Evolutionary conservation across 2,329 filamentous ascomycete genomes (phyloP), one percentile per base, ranked within the genome.

Genomic region (Pseudonectria foliicola): DNA sequence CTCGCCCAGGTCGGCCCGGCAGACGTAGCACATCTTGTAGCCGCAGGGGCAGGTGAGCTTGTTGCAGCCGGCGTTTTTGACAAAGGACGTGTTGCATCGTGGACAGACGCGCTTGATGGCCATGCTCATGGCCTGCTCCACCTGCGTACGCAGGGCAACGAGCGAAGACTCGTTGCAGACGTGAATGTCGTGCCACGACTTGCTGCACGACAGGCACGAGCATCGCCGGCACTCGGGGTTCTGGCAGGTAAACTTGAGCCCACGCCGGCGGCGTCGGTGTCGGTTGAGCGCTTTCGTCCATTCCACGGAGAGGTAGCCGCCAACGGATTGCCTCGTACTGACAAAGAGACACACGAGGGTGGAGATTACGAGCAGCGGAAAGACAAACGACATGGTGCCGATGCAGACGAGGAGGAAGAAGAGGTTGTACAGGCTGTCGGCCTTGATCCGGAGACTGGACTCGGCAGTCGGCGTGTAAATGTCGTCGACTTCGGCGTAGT

Each of bases 21-120:
- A 98, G 30, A 96, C 78, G 55, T 98, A 98, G 60, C 92, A 98
- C 90, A 96, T 96, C 49, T 85, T 83, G 63, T 96, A 96, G 7
- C 92, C 92, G 61, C 92, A 98, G 12, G 88, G 80, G 56, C 92
- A 96, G 6, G 87, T 90, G 27, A 98, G 73, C 64, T 96, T 96
- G 68, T 98, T 98, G 73, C 92, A 98, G 52, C 92, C 92, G 16
- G 82, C 80, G 6, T 80, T 82, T 60, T 96, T 96, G 62, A 98
- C 85, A 57, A 96, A 96, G 12, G 82, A 85, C 8, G 89, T 85
- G 48, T 85, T 82, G 67, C 92, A 98, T 31, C 82, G 77, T 7
- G 92, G 92, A 57, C 92, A 98, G 8, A 92, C 90, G 33, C 92
- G 84, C 64, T 96, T 98, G 57, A 96, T 80, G 15, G 90, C 90